Evolutionary conservation across 768 basidiomycete species (phyloP).

Genomic region (Amanita brunnescens): DNA sequence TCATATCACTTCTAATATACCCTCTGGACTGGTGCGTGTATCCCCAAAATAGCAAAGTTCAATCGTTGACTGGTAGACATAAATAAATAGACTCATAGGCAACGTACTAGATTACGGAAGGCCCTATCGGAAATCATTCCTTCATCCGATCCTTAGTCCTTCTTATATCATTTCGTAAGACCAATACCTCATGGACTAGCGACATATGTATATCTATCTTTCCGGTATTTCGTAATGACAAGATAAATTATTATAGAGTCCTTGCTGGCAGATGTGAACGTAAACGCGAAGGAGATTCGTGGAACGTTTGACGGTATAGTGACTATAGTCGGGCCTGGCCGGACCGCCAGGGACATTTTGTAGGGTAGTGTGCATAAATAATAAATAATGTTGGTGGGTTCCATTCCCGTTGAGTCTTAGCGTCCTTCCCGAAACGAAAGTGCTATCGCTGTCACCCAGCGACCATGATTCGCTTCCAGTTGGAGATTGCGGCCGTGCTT

Average conservation of each 20-base stretch:
- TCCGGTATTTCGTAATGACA: no score
- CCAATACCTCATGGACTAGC: neutral
- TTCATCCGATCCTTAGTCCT: neutral
- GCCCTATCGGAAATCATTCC: neutral
- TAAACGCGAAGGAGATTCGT: no score
- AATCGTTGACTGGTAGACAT: neutral
- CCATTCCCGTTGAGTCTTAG: no score
- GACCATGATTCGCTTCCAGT: slow-evolving; percentile 59
- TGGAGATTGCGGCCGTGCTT: slow-evolving; percentile 43
- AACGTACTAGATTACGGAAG: neutral
- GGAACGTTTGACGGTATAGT: no score
- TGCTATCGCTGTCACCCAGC: neutral
- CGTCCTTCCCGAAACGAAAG: neutral
- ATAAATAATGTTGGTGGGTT: no score
- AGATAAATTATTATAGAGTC: no score
- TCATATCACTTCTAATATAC: slow-evolving; percentile 18
- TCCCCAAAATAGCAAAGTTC: neutral
- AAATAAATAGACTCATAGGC: neutral
- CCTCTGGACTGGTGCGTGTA: slow-evolving; percentile 2
- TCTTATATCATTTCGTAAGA: neutral
- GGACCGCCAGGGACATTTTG: no score
- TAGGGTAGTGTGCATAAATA: no score
- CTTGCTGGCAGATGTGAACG: no score
- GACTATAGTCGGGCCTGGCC: no score
- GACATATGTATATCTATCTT: neutral